Conservation (phyloP, 2,329 filamentous ascomycete species). For the Ascochyta koolunga region DNA sequence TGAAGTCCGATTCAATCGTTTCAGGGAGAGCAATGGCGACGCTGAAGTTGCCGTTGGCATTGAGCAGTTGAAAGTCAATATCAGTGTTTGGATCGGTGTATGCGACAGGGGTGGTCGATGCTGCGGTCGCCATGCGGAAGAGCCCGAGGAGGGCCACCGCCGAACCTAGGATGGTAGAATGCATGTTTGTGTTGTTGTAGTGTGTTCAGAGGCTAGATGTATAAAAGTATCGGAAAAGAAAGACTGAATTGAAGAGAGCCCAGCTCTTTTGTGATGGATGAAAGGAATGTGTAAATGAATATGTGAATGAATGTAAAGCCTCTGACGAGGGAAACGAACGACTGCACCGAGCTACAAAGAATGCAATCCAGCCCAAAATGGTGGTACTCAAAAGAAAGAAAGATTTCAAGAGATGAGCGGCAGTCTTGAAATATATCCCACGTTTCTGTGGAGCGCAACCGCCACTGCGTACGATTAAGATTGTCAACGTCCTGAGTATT, state of each 20-base stretch:
- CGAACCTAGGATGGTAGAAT: constrained; percentile 17
- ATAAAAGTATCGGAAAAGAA: constrained; percentile 1
- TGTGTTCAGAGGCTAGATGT: neutral
- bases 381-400: constrained; percentile 10
- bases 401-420: constrained; percentile 2
- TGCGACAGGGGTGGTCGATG: constrained; percentile 14
- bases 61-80: constrained; percentile 18
- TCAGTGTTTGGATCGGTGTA: constrained; percentile 21
- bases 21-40: constrained; percentile 17
- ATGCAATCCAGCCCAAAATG: constrained; percentile 6
- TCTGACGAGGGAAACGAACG: constrained; percentile 16
- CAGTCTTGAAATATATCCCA: constrained; percentile 12
- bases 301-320: constrained; percentile 21
- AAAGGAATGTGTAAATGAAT: constrained; percentile 17
- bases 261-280: constrained; percentile 11
- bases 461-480: constrained; percentile 5
- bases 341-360: constrained; percentile 17
- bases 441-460: neutral
- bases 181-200: constrained; percentile 8
- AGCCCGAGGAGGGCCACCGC: constrained; percentile 17
- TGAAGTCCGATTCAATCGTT: constrained; percentile 15
- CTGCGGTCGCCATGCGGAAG: constrained; percentile 7
- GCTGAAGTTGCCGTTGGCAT: constrained; percentile 13
- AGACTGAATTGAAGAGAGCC: constrained; percentile 5
- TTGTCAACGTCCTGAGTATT: constrained; percentile 8